Evolutionary conservation across 352 stramenopile species (phyloP), one percentile per base, ranked within the genome.

Genomic region (Pythium chondricola): DNA sequence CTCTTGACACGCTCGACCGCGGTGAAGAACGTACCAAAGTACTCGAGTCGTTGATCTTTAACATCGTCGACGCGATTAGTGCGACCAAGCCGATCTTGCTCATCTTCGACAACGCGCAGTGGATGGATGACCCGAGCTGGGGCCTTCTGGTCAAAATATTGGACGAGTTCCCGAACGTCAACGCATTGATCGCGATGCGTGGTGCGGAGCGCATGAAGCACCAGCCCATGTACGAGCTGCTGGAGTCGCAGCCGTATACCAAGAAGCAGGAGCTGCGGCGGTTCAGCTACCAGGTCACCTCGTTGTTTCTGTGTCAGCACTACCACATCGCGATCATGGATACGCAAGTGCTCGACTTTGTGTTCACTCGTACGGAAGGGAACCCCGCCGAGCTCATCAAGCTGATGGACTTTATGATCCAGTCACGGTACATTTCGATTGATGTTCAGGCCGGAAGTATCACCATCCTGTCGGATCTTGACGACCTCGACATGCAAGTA

Each of bases 291-390:
- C 75, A 86, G 29, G 67, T 74, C 50, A 88, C 78, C 16, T 83
- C 71, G 43, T 55, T 88, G 8, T 90, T 90, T 22, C 53, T 90
- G 13, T 86, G 75, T 24, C 75, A 90, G 56, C 59, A 77, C 14
- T 90, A 83, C 47, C 73, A 85, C 47, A 90, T 90, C 36, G 75
- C 75, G 0, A 88, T 90, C 36, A 88, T 90, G 78, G 75, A 90
- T 45, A 81, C 78, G 4, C 67, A 90, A 56, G 43, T 90, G 20
- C 74, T 90, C 1, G 64, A 82, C 37, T 90, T 86, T 54, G 78
- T 84, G 13, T 86, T 82, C 26, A 53, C 72, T 1, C 69, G 75
- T 1, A 84, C 78, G 0, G 67, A 85, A 21, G 75, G 78, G 16
- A 90, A 90, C 41, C 78, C 78, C 1, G 64, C 69, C 9, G 74